These are phyloP conservation scores for Fusarium illudens DNA, from an alignment of 2,329 filamentous ascomycete species.

Conservation along the genomic window DNA sequence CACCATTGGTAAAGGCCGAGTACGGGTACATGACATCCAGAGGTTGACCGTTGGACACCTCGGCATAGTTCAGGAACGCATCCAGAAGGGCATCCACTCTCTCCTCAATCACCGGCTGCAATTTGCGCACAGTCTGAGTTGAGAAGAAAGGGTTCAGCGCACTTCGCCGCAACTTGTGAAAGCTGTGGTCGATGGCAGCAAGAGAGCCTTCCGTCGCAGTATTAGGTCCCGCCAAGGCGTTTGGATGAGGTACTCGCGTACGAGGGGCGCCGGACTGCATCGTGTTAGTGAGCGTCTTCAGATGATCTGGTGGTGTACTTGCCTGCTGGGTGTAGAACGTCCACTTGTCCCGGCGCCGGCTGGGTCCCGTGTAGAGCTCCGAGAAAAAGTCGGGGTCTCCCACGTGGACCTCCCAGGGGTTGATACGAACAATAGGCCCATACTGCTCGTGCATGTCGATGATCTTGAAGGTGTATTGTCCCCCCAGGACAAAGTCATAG, in stretches of 20 bases:
- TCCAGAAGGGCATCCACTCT: slow-evolving; percentile 46
- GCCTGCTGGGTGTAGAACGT: slow-evolving; percentile 50
- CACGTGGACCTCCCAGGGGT: slow-evolving; percentile 52
- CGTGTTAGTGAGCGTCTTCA: slow-evolving; percentile 18
- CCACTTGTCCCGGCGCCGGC: slow-evolving; percentile 46
- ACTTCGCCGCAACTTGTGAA: slow-evolving; percentile 46
- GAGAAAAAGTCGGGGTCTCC: slow-evolving; percentile 50
- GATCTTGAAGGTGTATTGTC: slow-evolving; percentile 54
- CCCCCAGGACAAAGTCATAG: slow-evolving; percentile 53
- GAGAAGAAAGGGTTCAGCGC: slow-evolving; percentile 51
- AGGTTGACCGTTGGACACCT: slow-evolving; percentile 38
- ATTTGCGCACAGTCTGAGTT: slow-evolving; percentile 48
- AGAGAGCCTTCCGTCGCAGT: slow-evolving; percentile 45
- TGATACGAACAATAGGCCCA: slow-evolving; percentile 53
- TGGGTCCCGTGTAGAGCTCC: slow-evolving; percentile 49
- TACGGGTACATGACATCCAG: slow-evolving; percentile 50
- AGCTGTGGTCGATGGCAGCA: slow-evolving; percentile 48
- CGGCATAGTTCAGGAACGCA: slow-evolving; percentile 43
- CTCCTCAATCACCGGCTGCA: slow-evolving; percentile 51
- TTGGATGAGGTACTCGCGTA: slow-evolving; percentile 35
- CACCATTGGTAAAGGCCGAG: slow-evolving; percentile 51
- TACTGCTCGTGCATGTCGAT: slow-evolving; percentile 53
- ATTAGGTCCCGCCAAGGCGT: slow-evolving; percentile 23
- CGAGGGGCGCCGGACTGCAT: slow-evolving; percentile 47
- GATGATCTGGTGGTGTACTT: slow-evolving; percentile 4